Conservation (phyloP, 192 early-diverging fungal species). For the Gonapodya sp. region DNA sequence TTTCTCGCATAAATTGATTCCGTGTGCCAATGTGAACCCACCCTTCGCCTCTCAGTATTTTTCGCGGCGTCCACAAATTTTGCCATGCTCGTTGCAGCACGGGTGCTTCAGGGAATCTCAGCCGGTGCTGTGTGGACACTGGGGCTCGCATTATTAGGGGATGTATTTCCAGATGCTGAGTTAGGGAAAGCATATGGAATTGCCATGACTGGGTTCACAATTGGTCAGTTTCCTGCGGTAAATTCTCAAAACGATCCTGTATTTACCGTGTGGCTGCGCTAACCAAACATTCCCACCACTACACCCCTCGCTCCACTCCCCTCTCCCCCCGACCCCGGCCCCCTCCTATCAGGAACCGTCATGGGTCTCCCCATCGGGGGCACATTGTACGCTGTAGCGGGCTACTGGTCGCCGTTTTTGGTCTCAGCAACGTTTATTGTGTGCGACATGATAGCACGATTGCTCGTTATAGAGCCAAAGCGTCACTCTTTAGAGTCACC, state of each 20-base stretch:
- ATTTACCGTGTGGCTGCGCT: too few relatives aligned
- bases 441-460: not conserved
- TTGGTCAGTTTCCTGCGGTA: not conserved
- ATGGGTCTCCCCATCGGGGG: not conserved
- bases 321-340: not conserved
- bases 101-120: slow-evolving; percentile 61
- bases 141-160: not conserved
- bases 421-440: not conserved
- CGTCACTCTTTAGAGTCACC: too few relatives aligned
- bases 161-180: not conserved
- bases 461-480: not conserved
- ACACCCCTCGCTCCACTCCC: too few relatives aligned
- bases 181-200: not conserved
- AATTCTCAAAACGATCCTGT: too few relatives aligned
- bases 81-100: slow-evolving; percentile 54
- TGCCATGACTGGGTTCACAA: not conserved
- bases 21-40: too few relatives aligned
- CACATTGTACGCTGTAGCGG: not conserved
- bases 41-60: slow-evolving; percentile 26
- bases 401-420: not conserved
- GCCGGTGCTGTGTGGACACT: slow-evolving; percentile 58
- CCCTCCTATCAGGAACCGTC: not conserved
- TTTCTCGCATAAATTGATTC: too few relatives aligned
- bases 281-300: too few relatives aligned
- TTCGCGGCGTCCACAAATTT: slow-evolving; percentile 57